Percentiles rank a stretch among this genome's conserved stretches.
Conservation (phyloP, 106 monocot genomes). For the Dioscorea dumetorum region DNA sequence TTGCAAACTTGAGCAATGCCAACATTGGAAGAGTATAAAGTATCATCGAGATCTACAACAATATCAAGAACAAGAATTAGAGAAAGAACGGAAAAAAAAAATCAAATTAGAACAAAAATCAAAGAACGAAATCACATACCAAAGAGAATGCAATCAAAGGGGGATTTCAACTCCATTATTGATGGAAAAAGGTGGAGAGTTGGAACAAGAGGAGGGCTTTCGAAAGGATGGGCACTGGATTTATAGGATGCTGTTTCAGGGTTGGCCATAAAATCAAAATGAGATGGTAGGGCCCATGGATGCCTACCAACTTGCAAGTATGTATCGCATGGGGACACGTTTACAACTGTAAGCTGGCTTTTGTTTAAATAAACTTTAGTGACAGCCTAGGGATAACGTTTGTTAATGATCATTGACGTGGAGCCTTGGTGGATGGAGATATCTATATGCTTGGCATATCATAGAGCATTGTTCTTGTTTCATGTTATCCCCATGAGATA, state of each 20-base stretch:
- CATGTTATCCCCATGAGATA: too few species aligned
- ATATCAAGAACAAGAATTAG: not conserved
- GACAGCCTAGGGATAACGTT: too few species aligned
- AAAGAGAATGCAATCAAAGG: conserved; percentile 79
- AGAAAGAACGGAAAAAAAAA: not conserved
- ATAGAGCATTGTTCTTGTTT: too few species aligned
- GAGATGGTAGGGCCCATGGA: too few species aligned
- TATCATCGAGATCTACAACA: conserved; percentile 80
- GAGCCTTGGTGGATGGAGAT: too few species aligned
- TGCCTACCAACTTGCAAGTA: too few species aligned
- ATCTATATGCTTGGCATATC: too few species aligned
- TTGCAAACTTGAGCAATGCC: conserved; percentile 50
- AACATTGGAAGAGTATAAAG: conserved; percentile 47
- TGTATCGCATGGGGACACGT: too few species aligned
- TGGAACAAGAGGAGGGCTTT: not conserved
- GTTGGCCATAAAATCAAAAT: not conserved
- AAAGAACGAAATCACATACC: conserved; percentile 22
- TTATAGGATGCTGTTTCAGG: not conserved
- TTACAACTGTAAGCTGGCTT: too few species aligned
- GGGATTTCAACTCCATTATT: conserved; percentile 11
- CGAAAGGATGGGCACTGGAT: not conserved
- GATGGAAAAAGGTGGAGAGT: not conserved
- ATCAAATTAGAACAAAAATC: too few species aligned
- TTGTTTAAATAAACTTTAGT: too few species aligned
- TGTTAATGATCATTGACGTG: too few species aligned